These are phyloP conservation scores for Fraxinus latifolia DNA, from an alignment of 305 asterid genomes.

Conservation along the genomic window DNA sequence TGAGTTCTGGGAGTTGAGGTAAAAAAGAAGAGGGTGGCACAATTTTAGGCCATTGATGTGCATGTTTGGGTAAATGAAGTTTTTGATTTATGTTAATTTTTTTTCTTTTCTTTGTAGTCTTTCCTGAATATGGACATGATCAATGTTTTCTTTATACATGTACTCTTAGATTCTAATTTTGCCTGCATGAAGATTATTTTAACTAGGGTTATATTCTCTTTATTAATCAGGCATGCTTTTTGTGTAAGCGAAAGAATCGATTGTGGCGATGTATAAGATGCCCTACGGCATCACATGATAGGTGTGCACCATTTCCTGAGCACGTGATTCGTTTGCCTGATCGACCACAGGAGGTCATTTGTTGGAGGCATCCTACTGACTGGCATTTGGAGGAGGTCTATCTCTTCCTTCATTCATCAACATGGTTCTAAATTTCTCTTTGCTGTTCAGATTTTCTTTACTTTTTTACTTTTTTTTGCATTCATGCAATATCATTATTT, in stretches of 20 bases:
- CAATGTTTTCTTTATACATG: not conserved
- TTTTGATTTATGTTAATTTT: not conserved
- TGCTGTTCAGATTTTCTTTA: not conserved
- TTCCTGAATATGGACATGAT: slow-evolving; percentile 12
- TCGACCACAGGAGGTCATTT: slow-evolving; percentile 70
- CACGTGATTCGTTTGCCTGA: slow-evolving; percentile 51
- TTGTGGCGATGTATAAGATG: slow-evolving; percentile 78
- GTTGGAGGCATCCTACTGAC: slow-evolving; percentile 81
- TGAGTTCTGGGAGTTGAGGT: not conserved
- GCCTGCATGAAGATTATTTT: slow-evolving; percentile 1
- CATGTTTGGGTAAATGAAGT: not conserved
- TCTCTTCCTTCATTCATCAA: slow-evolving; percentile 36
- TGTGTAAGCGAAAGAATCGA: slow-evolving; percentile 66
- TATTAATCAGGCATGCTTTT: slow-evolving; percentile 64
- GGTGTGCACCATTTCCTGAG: slow-evolving; percentile 81
- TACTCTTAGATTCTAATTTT: slow-evolving; percentile 12
- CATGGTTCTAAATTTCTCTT: slow-evolving; percentile 13
- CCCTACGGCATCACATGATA: slow-evolving; percentile 66
- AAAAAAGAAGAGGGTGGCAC: not conserved
- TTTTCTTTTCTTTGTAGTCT: not conserved
- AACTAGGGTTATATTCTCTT: slow-evolving; percentile 26
- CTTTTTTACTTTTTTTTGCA: not conserved
- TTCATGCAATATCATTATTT: slow-evolving; percentile 1
- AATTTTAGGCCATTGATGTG: not conserved
- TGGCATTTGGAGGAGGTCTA: slow-evolving; percentile 61